Conservation (phyloP, 75 land plant species). For the Selaginella moellendorffii region DNA sequence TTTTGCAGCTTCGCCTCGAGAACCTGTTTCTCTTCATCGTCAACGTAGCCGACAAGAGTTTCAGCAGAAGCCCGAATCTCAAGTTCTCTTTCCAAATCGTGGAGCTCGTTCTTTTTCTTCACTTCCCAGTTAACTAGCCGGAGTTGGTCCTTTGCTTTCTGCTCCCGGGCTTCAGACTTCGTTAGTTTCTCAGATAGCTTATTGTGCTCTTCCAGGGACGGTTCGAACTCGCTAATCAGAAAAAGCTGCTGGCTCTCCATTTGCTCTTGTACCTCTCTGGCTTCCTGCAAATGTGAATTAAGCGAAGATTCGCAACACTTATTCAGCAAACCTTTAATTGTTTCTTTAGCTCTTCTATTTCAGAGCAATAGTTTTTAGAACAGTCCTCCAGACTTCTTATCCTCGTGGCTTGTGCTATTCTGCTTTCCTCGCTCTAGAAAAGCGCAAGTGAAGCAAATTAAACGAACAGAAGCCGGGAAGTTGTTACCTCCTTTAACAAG, state of each 20-base stretch:
- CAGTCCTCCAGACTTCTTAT: not conserved
- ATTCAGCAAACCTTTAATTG: not conserved
- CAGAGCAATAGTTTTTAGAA: not conserved
- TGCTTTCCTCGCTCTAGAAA: not conserved
- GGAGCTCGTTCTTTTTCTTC: constrained; percentile 3
- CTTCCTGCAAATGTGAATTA: not conserved
- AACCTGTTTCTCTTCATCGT: constrained; percentile 19
- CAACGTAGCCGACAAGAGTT: not conserved
- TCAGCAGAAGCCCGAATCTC: constrained; percentile 3
- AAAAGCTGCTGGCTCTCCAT: constrained; percentile 1
- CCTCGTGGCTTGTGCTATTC: not conserved
- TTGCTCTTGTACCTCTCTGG: constrained; percentile 19
- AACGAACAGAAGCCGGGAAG: no score
- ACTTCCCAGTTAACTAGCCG: constrained; percentile 9
- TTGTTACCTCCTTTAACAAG: not conserved
- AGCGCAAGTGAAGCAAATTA: not conserved
- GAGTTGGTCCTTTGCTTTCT: not conserved
- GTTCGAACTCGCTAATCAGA: constrained; percentile 1
- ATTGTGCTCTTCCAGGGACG: not conserved
- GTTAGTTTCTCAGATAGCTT: not conserved
- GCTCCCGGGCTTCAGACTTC: not conserved
- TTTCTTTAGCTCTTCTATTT: not conserved
- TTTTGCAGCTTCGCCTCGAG: constrained; percentile 41
- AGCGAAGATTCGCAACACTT: not conserved
- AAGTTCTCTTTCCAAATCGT: constrained; percentile 6